Evolutionary conservation across 768 basidiomycete species (phyloP), one percentile per base, ranked within the genome.

Genomic region (Leucocoprinus sp.): DNA sequence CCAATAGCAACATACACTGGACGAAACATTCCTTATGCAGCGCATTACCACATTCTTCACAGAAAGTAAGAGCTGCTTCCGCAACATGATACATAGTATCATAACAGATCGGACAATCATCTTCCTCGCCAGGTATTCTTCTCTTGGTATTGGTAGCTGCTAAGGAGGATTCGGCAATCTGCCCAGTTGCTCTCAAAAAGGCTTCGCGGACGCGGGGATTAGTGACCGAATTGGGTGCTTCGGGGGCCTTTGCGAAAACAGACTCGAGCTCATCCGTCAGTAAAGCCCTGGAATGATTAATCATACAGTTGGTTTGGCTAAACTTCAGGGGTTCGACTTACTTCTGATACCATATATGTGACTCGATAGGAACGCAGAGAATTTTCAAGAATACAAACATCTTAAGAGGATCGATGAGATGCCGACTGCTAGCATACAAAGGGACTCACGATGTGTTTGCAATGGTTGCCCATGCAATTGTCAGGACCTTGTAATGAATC

Each of bases 51-150:
- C 84, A 88, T 29, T 69, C 66, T 18, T 76, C 74, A 54, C 84
- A 88, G 55, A 78, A 87, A 0, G 64, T 61, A 17, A 84, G 68
- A 8, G 48, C 55, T 17, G 56, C 69, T 55, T 73, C 74, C 1
- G 64, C 57, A n/a, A 66, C 66, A 6, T 58, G 62, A 48, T 76
- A 64, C 79, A 88, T 84, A 14, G 59, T 59, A 51, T 88, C 84
- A 58, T 85, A 88, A 60, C 85, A 89, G 42, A 90, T 75, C 0
- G 86, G 82, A 52, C 87, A 90, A 54, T 80, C 76, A 54, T 89
- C 84, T 1, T 78, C 86, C 26, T 77, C 69, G 2, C 68, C 69
- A 0, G 83, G 83, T 4, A 77, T 60, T 15, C 76, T 71, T 57
- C 68, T 74, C 50, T 73, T 75, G 4, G 60, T 55, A 19, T 43